Evolutionary conservation across 2,329 filamentous ascomycete species (phyloP), one percentile per base, ranked within the genome.

Genomic region (Fusarium sp.): DNA sequence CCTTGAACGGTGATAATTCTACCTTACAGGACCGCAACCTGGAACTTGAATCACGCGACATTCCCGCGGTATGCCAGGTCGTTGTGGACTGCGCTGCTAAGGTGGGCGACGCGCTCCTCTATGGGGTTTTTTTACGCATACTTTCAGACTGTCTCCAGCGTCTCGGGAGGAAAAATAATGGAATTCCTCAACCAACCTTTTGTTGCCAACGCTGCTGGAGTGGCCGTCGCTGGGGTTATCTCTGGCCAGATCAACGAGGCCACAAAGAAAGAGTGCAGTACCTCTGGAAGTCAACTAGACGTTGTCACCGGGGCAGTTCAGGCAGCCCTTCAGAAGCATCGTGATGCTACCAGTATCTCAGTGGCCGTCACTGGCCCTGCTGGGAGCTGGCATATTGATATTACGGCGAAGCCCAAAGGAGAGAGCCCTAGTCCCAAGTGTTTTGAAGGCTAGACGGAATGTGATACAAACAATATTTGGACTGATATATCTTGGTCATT

Each of bases 201-300:
- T 34, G 45, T 47, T 19, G 45, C 45, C 45, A 47, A 47, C n/a
- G 45, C 45, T 21, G 45, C 28, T 11, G 45, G 45, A 33, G 45
- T 47, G 7, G 45, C 45, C 45, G 19, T 47, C 10, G 45, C 45
- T 36, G 45, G 45, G 11, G 17, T 47, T 17, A 47, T 47, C 45
- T 47, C 45, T 7, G 45, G 45, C 10, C 45, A 47, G 28, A 47
- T 47, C 26, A 47, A 47, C 28, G 45, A 47, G 45, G 45, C 45
- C n/a, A 47, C 45, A 17, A 47, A 47, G 45, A 47, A 34, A 21
- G n/a, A 47, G 17, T 47, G 45, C n/a, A 47, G 28, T 17, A 34
- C 28, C 28, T 34, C 45, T 33, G 45, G 45, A 11, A 33, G n/a
- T 22, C 26, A 47, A 11, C 10, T 34, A 9, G 45, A 47, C 14